These are phyloP conservation scores for Emmonsia crescens DNA, from an alignment of 2,329 filamentous ascomycete genomes.

Conservation along the genomic window DNA sequence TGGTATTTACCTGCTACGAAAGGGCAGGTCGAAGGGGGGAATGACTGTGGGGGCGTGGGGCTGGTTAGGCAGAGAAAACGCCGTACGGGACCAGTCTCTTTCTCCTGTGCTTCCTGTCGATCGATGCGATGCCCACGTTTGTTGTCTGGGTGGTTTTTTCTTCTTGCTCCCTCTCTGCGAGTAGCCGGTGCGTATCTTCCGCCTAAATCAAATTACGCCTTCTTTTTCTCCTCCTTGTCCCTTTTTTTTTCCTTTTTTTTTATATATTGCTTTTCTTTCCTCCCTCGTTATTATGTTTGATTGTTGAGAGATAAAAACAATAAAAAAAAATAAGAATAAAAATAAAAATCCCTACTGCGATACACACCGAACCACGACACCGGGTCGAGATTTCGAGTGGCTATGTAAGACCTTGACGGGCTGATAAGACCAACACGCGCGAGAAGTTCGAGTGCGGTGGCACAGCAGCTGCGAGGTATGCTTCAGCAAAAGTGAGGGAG, in stretches of 20 bases:
- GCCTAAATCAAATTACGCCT: background rate
- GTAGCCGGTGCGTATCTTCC: constrained; percentile 3
- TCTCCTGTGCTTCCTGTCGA: constrained; percentile 3
- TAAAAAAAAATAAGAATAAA: background rate
- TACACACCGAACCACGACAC: constrained; percentile 1
- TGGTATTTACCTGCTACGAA: background rate
- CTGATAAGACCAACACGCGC: constrained; percentile 2
- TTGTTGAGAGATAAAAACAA: too few species aligned
- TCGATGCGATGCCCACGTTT: constrained; percentile 15
- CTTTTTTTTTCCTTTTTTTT: background rate
- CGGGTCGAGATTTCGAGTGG: background rate
- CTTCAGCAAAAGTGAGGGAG: background rate
- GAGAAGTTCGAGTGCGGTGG: constrained; percentile 2
- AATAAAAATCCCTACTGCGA: background rate
- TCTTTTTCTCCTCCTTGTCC: too few species aligned
- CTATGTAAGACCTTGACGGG: background rate
- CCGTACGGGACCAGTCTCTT: background rate
- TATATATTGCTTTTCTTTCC: background rate
- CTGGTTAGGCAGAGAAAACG: background rate
- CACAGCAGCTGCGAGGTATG: constrained; percentile 3
- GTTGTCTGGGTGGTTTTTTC: background rate
- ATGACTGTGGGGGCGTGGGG: background rate
- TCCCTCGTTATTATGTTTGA: background rate
- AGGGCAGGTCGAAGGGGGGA: background rate
- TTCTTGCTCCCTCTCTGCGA: constrained; percentile 5